Evolutionary conservation across 306 rosid genomes (phyloP), one percentile per base, ranked within the genome.

Genomic region (Castanea crenata): DNA sequence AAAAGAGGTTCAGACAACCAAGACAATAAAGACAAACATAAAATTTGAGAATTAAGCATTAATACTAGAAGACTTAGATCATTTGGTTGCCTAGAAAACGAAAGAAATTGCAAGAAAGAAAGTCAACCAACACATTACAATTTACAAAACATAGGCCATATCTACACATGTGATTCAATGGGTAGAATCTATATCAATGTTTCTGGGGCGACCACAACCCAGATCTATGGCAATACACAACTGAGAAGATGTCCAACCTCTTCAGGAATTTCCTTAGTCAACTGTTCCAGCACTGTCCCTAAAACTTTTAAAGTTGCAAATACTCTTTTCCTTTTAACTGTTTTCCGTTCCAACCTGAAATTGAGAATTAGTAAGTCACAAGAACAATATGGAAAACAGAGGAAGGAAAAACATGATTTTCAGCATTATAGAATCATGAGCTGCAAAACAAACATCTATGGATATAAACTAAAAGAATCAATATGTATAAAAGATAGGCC

Each of bases 281-380:
- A 71, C 86, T 95, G 98, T 91, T 83, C 88, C 84, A 95, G 80
- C 55, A 95, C 97, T 41, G 80, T 91, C 58, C 92, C 97, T 75
- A 95, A 83, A 73, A 91, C 96, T 90, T 84, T 90, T 65, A 95
- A 87, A 77, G 92, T 95, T 34, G 99, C 99, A 79, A 89, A 95
- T 52, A 95, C 91, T 74, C 89, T 89, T 90, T 92, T 95, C 81
- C 99, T 87, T 90, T 89, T 86, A 73, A 95, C 84, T 55, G 92
- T 95, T 86, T 85, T 92, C 61, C 91, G 90, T 82, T 95, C 94
- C 91, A 95, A 85, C 90, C 99, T 95, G 81, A 73, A 84, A 56
- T 55, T 73, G 81, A 78, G 49, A 82, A n/a, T 52, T 15, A 54
- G 21, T 44, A 69, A 55, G n/a, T 20, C 35, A 57, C 65, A 2